phyloP scores from a whole-genome alignment of 2,329 filamentous ascomycete genomes.

The Ophiocordyceps unilateralis region DNA sequence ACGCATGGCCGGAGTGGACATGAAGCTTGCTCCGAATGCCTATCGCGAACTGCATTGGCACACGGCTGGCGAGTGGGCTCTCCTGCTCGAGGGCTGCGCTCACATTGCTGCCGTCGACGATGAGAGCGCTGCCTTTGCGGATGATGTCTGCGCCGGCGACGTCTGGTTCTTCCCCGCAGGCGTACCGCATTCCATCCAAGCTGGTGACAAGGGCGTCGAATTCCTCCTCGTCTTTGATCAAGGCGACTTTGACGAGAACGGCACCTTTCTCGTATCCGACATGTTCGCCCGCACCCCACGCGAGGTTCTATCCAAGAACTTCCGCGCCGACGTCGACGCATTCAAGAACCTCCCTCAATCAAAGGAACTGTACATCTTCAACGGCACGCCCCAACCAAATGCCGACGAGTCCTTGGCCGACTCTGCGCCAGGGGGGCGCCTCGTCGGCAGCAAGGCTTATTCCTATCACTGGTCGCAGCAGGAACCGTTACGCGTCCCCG shows the following conservation, averaged over 20 bases:
- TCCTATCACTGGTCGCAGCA: conserved; percentile 36
- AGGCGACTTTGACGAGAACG: conserved; percentile 40
- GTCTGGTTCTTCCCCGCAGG: conserved; percentile 28
- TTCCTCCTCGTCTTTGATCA: conserved; percentile 44
- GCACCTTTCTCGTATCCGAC: conserved; percentile 39
- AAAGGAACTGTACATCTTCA: conserved; percentile 34
- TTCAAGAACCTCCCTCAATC: conserved; percentile 27
- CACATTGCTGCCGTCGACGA: conserved; percentile 34
- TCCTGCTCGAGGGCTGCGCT: conserved; percentile 35
- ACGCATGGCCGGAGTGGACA: conserved; percentile 40
- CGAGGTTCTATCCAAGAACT: conserved; percentile 37
- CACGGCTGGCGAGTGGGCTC: conserved; percentile 32
- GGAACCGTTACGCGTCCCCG: conserved; percentile 29
- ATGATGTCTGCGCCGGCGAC: conserved; percentile 20
- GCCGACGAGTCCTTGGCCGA: conserved; percentile 28
- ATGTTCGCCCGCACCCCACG: conserved; percentile 32
- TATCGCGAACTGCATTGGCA: conserved; percentile 51
- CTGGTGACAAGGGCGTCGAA: conserved; percentile 34
- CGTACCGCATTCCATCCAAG: conserved; percentile 35
- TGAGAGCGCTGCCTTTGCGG: conserved; percentile 27
- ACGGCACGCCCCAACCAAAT: conserved; percentile 27
- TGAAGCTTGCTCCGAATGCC: conserved; percentile 36
- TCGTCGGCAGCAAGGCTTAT: conserved; percentile 22
- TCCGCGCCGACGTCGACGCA: conserved; percentile 26
- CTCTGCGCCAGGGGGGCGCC: conserved; percentile 24